Evolutionary conservation across 345 rosid genomes (phyloP), one percentile per base, ranked within the genome.

Genomic region (Pistacia atlantica): DNA sequence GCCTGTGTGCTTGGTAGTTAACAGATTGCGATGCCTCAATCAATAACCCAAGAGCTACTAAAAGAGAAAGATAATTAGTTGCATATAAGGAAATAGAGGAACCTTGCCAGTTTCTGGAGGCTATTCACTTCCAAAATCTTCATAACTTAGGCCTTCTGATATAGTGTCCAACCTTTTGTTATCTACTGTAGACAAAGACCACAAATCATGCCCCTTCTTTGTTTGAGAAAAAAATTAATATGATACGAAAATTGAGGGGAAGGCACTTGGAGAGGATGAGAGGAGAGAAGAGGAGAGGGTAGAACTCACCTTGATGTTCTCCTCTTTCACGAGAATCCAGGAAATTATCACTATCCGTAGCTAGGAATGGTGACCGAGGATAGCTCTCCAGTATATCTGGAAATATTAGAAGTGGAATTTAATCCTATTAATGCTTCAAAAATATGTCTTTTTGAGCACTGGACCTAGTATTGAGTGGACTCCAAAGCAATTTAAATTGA

Each of bases 381-480:
- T 94, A 94, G 85, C 83, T 89, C 87, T 92, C 98, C 80, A 91
- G 75, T 79, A 96, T 94, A 73, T 94, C 99, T 97, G 90, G 45
- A 76, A 75, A 31, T 64, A 69, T 75, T 55, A 16, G 65, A 65
- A 42, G 54, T 28, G 64, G 35, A 64, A 37, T 56, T 46, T 51
- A 61, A 67, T 31, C 14, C 22, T 13, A 28, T 11, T 5, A 63
- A 72, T 10, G 17, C 38, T 70, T 67, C 11, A n/a, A n/a, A 60
- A 14, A 52, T 13, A 49, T 4, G 6, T 37, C 38, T 37, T 22
- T 11, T 48, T 31, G 5, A 35, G 71, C 51, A 54, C 5, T 51
- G 58, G 63, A 64, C 37, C 11, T n/a, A 54, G 2, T 8, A 35
- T 51, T 52, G 59, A 35, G 33, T 54, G 35, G 46, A 20, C 58